Conservation (phyloP, 805 yeast species). For the Schwanniomyces polymorphus region DNA sequence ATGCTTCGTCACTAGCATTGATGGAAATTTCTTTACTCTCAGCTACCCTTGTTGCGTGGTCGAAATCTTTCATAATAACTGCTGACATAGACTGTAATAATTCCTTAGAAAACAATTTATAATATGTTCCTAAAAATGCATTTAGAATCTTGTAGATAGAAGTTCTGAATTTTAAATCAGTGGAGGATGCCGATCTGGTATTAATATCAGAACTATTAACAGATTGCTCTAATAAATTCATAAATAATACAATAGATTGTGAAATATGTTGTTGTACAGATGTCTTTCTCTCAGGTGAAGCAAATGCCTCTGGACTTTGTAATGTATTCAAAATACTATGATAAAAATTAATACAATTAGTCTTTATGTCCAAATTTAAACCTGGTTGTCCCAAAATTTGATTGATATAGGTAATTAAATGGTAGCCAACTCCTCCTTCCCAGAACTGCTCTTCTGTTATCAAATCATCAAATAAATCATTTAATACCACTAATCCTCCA, state of each 20-base stretch:
- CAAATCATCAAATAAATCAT: slow-evolving; percentile 82
- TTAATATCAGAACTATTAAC: background rate
- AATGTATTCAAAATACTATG: slow-evolving; percentile 54
- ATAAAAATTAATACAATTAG: slow-evolving; percentile 52
- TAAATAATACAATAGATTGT: slow-evolving; percentile 15
- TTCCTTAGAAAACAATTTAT: slow-evolving; percentile 18
- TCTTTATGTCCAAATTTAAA: slow-evolving; percentile 38
- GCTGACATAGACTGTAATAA: slow-evolving; percentile 13
- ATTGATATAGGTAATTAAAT: slow-evolving; percentile 52
- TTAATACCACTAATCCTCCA: slow-evolving; percentile 61
- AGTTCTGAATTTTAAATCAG: slow-evolving; percentile 23
- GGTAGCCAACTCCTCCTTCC: slow-evolving; percentile 64
- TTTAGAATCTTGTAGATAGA: slow-evolving; percentile 26
- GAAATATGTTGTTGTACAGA: slow-evolving; percentile 31
- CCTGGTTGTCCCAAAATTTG: slow-evolving; percentile 32
- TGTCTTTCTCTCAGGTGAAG: slow-evolving; percentile 32
- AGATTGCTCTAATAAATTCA: slow-evolving; percentile 15
- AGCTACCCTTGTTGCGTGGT: slow-evolving; percentile 11
- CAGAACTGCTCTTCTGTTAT: slow-evolving; percentile 86
- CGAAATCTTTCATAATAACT: slow-evolving; percentile 23
- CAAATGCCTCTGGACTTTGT: slow-evolving; percentile 49
- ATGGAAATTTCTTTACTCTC: slow-evolving; percentile 5
- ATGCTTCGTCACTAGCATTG: slow-evolving; percentile 11
- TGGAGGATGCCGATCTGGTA: background rate
- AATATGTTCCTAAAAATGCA: slow-evolving; percentile 26